phyloP scores from a whole-genome alignment of 208 protist genomes.

The Leishmania tarentolae region DNA sequence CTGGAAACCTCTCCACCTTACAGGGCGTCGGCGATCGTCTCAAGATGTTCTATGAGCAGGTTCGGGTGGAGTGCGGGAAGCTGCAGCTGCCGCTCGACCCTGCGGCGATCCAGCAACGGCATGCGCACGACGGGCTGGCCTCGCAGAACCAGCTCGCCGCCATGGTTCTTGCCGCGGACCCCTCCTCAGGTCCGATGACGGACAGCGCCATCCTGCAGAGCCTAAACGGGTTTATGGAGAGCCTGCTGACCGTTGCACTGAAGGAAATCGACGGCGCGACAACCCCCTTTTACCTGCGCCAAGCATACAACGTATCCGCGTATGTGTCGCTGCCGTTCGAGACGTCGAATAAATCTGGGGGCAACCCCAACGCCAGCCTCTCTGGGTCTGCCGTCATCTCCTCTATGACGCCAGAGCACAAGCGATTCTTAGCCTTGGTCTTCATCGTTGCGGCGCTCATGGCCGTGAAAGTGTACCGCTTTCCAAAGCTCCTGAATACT shows the following conservation, averaged over 20 bases:
- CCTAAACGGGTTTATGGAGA: slow-evolving; percentile 79
- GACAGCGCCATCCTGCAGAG: slow-evolving; percentile 61
- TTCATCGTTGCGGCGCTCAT: slow-evolving; percentile 75
- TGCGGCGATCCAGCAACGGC: slow-evolving; percentile 73
- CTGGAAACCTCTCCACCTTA: slow-evolving; percentile 40
- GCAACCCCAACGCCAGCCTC: slow-evolving; percentile 1
- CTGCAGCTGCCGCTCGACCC: slow-evolving; percentile 77
- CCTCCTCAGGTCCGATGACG: slow-evolving; percentile 50
- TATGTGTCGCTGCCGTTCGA: slow-evolving; percentile 78
- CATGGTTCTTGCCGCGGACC: slow-evolving; percentile 72
- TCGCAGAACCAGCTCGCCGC: slow-evolving; percentile 86
- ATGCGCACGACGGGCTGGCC: slow-evolving; percentile 80
- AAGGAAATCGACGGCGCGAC: slow-evolving; percentile 80
- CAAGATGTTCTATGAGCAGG: slow-evolving; percentile 68
- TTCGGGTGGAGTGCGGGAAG: slow-evolving; percentile 55
- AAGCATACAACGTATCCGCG: slow-evolving; percentile 71
- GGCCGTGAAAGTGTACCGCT: slow-evolving; percentile 89
- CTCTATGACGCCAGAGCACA: slow-evolving; percentile 46
- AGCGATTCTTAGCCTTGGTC: slow-evolving; percentile 63
- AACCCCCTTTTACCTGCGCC: slow-evolving; percentile 79
- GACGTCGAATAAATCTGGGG: slow-evolving; percentile 6
- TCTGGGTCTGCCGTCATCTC: slow-evolving; percentile 7
- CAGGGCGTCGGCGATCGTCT: slow-evolving; percentile 60
- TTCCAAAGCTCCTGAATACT: slow-evolving; percentile 74
- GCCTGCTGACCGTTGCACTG: slow-evolving; percentile 63